phyloP scores from a whole-genome alignment of 2,329 filamentous ascomycete genomes.

The Alternaria atra region DNA sequence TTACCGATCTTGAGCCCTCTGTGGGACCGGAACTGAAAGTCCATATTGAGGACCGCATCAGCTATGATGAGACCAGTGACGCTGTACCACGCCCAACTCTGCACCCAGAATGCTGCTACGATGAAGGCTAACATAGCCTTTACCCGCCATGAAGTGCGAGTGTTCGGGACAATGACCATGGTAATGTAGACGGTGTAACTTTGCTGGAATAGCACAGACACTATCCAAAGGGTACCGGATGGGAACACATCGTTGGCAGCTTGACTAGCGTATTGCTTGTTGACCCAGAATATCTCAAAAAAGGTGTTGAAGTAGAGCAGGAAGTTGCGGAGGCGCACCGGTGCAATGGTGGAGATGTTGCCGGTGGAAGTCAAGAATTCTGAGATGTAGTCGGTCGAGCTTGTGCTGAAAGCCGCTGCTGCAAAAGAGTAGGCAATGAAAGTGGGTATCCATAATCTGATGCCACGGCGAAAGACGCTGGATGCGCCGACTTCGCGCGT shows the following conservation, averaged over 20 bases:
- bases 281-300: constrained; percentile 59
- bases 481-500: constrained; percentile 49
- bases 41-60: constrained; percentile 55
- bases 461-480: constrained; percentile 53
- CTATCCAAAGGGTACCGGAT: constrained; percentile 57
- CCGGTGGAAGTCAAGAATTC: constrained; percentile 50
- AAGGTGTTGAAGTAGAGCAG: constrained; percentile 58
- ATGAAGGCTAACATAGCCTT: constrained; percentile 54
- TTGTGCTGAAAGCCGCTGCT: constrained; percentile 47
- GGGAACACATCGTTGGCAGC: constrained; percentile 56
- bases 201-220: constrained; percentile 57
- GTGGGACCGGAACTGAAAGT: constrained; percentile 42
- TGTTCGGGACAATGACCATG: constrained; percentile 59
- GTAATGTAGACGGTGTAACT: constrained; percentile 60
- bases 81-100: constrained; percentile 59
- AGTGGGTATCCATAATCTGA: constrained; percentile 55
- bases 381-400: constrained; percentile 45
- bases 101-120: constrained; percentile 58
- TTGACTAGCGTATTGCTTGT: constrained; percentile 49
- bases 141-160: constrained; percentile 53
- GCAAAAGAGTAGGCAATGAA: constrained; percentile 54
- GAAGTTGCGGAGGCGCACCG: constrained; percentile 49
- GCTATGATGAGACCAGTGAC: constrained; percentile 60
- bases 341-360: constrained; percentile 51
- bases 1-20: constrained; percentile 26